phyloP scores from a whole-genome alignment of 441 rosid species.

The Isatis lusitanica region DNA sequence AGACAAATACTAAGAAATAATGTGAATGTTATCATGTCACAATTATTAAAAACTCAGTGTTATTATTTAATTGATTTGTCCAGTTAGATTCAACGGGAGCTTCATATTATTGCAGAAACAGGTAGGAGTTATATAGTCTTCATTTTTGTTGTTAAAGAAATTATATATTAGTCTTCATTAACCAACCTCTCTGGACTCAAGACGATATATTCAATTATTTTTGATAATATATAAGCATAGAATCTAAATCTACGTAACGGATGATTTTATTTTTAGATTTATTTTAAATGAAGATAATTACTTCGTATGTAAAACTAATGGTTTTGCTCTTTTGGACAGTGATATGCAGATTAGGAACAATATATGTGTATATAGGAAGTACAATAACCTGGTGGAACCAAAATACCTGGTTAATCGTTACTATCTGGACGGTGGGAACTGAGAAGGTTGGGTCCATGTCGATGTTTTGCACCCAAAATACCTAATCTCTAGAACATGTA shows the following conservation, averaged over 20 bases:
- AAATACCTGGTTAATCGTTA: too few relatives aligned
- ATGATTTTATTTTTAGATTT: not conserved
- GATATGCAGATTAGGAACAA: not conserved
- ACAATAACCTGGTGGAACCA: not conserved
- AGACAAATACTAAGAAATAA: not conserved
- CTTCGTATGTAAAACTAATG: not conserved
- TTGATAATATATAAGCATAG: not conserved
- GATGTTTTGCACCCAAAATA: not conserved
- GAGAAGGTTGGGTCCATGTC: too few relatives aligned
- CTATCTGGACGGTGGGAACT: too few relatives aligned
- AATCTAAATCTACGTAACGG: conserved; percentile 9
- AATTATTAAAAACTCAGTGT: not conserved
- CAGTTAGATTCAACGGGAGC: conserved; percentile 13
- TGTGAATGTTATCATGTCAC: not conserved
- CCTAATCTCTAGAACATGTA: not conserved
- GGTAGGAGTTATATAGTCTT: not conserved
- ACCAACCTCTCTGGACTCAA: not conserved
- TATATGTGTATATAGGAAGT: not conserved
- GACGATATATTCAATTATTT: not conserved
- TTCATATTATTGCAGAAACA: not conserved
- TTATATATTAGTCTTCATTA: not conserved
- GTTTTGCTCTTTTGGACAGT: not conserved
- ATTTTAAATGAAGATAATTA: not conserved
- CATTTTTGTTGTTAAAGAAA: not conserved
- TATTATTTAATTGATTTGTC: not conserved